Evolutionary conservation across 2,329 filamentous ascomycete species (phyloP), one percentile per base, ranked within the genome.

Genomic region (Hypoxylon sp.): DNA sequence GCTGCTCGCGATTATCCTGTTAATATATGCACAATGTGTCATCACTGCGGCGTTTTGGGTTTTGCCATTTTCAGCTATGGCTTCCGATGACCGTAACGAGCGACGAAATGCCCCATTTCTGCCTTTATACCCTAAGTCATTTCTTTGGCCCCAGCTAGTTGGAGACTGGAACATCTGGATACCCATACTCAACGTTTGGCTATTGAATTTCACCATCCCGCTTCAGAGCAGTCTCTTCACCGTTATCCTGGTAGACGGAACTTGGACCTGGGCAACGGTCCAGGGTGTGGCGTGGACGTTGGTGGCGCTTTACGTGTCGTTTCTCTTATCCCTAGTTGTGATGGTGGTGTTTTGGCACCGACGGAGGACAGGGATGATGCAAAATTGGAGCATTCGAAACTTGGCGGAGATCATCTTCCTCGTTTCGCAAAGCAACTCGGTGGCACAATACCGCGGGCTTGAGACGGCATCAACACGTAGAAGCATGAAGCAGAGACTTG

Each of bases 331-430:
- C 1, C 73, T 88, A 1, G 57, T 87, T 9, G 77, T 87, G 1
- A 76, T 94, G 8, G 80, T 90, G 67, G 68, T 87, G n/a, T 90
- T 87, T 67, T 92, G 94, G 80, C 80, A 85, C 56, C 79, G 83
- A 20, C 83, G 85, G 28, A 84, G 83, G 71, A 96, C 93, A 0
- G 93, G 93, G 0, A 81, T 97, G 66, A 85, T 91, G 73, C 59
- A 67, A 6, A 38, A 57, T 6, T 97, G 94, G 94, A 93, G 97
- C 74, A 86, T 93, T 2, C 85, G 90, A 46, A 95, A 90, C 22
- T 81, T 97, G 6, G 94, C 92, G 2, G 93, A 97, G 75, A 81
- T 97, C 36, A 85, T 96, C 44, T 87, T 90, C 1, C 83, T 97
- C 9, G 84, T 97, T 24, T 90, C 93, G 68, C 87, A 91, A 64